Base-by-base conservation (phyloP, 148 eudicot species). In the Chenopodium formosanum region DNA sequence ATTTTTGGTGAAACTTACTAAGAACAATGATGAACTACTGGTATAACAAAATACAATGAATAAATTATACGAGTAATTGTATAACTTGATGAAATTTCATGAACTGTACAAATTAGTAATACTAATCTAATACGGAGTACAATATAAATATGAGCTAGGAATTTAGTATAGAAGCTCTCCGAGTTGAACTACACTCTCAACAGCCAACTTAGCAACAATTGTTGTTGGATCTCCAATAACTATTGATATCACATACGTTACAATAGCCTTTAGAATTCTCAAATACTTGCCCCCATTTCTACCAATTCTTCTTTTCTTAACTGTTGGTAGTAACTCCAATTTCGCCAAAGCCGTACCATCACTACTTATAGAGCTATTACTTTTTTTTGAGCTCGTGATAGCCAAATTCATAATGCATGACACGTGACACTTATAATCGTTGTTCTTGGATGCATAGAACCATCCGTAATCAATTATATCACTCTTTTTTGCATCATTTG, bases 351-450 rank as follows among this genome's bases (percentile, higher is more conserved):
- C 72, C 44, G 25, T 23, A 40, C 12, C 16, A 14, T 23, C 23
- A 64, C 25, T 31, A 23, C 25, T 25, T 0, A 32, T 46, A 2
- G 4, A 46, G 48, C 9, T 46, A 0, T 46, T 46, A 46, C 48
- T 5, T 31, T 31, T 31, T 31, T 1, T 31, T 31, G 32, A 46
- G 9, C 6, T 46, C 9, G 2, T 46, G 4, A 46, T 46, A 46
- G 48, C 48, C 48, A 46, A 46, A 46, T 46, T 46, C 48, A 46
- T 46, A 46, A 46, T 46, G 9, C 85, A 83, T 48, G 2, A 34
- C 8, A 78, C 81, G 13, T 83, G 85, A 19, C 62, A 83, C 7
- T 68, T 73, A 37, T n/a, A 78, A 2, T 76, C 79, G 2, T 29
- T 34, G 6, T 68, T 48, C 46, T 29, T 71, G 7, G 73, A 73